phyloP scores from a whole-genome alignment of 177 flowering plant species.

The Vitis hybrid region DNA sequence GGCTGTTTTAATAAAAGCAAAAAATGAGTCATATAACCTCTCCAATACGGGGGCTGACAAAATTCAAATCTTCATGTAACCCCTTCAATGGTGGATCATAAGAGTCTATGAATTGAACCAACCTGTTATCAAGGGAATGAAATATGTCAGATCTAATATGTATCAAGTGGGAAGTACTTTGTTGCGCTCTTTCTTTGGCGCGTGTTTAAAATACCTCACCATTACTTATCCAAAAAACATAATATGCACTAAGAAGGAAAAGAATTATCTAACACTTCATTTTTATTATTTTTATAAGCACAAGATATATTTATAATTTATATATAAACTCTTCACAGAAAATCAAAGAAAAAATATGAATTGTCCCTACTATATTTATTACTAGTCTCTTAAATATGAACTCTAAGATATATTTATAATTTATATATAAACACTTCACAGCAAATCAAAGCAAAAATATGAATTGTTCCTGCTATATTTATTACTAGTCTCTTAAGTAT shows the following conservation, averaged over 20 bases:
- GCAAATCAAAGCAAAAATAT: no score
- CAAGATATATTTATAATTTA: no score
- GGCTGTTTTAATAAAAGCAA: not conserved
- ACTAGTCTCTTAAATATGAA: no score
- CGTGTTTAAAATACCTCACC: no score
- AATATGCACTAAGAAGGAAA: not conserved
- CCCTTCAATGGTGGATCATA: conserved; percentile 98
- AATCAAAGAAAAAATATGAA: no score
- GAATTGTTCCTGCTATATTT: no score
- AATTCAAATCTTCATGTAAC: conserved; percentile 92
- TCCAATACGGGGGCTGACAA: conserved; percentile 99
- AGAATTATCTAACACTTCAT: not conserved
- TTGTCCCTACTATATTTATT: no score
- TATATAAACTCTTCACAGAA: no score
- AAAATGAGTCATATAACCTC: conserved; percentile 52
- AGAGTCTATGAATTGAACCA: conserved; percentile 91
- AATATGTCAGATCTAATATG: not conserved
- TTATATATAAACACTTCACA: no score
- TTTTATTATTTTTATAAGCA: no score
- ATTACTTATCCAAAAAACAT: not conserved
- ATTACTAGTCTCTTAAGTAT: no score
- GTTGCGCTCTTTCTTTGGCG: not conserved
- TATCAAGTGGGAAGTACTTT: not conserved
- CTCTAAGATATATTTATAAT: no score
- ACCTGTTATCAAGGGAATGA: conserved; percentile 40